Conservation (phyloP, 139 green algal genomes). For the Chlorokybus atmophyticus region DNA sequence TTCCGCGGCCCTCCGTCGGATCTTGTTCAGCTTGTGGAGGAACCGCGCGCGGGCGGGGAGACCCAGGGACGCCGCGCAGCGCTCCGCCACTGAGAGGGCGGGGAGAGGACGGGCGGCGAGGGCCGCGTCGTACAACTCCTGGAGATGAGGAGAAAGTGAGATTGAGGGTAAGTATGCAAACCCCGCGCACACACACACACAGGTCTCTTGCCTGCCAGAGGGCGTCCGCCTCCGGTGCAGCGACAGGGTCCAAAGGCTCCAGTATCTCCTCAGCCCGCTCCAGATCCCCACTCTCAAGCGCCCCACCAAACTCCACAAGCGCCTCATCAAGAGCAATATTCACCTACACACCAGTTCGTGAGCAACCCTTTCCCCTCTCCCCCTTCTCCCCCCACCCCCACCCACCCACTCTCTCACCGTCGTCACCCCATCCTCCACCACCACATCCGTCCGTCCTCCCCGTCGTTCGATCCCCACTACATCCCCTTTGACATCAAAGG, state of each 20-base stretch:
- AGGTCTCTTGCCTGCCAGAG: constrained; percentile 67
- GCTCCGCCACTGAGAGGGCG: constrained; percentile 57
- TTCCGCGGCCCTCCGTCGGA: neutral
- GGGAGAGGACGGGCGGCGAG: too few species aligned
- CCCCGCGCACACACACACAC: too few species aligned
- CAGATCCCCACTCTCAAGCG: constrained; percentile 44
- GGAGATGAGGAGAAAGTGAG: too few species aligned
- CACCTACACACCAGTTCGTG: too few species aligned
- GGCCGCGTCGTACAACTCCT: too few species aligned
- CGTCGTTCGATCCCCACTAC: constrained; percentile 32
- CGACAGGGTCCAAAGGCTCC: constrained; percentile 50
- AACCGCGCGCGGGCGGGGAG: constrained; percentile 46
- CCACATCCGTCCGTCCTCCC: constrained; percentile 51
- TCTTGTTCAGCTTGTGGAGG: constrained; percentile 41
- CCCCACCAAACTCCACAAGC: constrained; percentile 39
- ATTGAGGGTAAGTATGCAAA: too few species aligned
- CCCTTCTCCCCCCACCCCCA: too few species aligned
- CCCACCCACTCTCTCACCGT: too few species aligned
- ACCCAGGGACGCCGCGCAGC: constrained; percentile 58
- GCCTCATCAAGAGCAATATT: constrained; percentile 60
- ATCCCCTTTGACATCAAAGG: constrained; percentile 53
- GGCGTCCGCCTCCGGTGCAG: constrained; percentile 55
- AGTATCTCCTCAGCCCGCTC: constrained; percentile 40
- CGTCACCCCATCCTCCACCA: constrained; percentile 57
- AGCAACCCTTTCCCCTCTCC: too few species aligned